Evolutionary conservation across 176 grass and related monocot species (phyloP), one percentile per base, ranked within the genome.

Genomic region (Echinochloa phyllopogon): DNA sequence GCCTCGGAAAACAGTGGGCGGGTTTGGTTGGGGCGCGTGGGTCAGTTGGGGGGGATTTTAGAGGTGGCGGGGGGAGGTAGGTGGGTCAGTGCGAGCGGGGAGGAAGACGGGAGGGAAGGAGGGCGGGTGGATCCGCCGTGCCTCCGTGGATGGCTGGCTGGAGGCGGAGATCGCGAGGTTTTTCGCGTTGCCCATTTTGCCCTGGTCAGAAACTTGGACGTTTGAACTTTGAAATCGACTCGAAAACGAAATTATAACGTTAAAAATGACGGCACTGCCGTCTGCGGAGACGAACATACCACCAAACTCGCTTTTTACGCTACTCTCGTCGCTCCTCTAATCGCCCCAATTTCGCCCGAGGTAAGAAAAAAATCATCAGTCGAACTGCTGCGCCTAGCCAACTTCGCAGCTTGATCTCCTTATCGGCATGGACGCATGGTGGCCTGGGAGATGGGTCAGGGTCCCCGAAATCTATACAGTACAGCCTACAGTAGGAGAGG

Each of bases 141-240:
- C n/a, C n/a, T 33, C 29, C 29, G 61, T 21, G 47, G 47, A 14
- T 49, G 47, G 47, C 9, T 51, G 63, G 53, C 21, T 48, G 48
- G 44, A 44, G 80, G 77, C 63, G 78, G 81, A 86, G 84, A 86
- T 86, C 65, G 75, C 65, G 75, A 71, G 65, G 65, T 50, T 50
- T 65, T 64, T n/a, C 64, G 10, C 18, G 0, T 69, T 64, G 16
- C 48, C 72, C 23, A 10, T 84, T 84, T 56, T 57, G 38, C 60
- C 48, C 61, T 16, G 10, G 61, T 43, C 44, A 20, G 6, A 21
- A 39, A 0, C 12, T 2, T 7, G 2, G 20, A 58, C 56, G 21
- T 58, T 58, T 23, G 21, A 58, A 58, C 8, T 58, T 33, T 33
- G 29, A 1, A 2, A 0, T 52, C 6, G 21, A 58, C 56, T 23